These are phyloP conservation scores for Datisca glomerata DNA, from an alignment of 306 rosid species.

Conservation along the genomic window DNA sequence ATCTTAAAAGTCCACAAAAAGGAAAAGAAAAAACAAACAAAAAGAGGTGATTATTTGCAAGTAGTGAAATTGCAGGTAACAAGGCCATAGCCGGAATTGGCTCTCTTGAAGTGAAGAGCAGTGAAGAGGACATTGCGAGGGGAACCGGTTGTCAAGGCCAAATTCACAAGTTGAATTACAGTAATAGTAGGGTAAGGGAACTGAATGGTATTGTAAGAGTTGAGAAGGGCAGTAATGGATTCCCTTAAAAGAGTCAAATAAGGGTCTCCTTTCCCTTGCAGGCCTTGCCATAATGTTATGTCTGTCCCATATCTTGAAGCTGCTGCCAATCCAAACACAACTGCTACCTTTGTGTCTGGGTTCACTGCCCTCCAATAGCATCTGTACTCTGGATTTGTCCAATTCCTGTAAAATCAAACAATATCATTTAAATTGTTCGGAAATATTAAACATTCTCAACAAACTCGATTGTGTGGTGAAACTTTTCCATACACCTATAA, in stretches of 20 bases:
- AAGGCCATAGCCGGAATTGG: conserved; percentile 54
- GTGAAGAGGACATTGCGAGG: conserved; percentile 36
- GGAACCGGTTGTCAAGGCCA: conserved; percentile 67
- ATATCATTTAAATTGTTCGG: too few species aligned
- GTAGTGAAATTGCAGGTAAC: conserved; percentile 75
- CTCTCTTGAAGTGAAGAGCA: conserved; percentile 57
- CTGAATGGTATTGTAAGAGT: conserved; percentile 53
- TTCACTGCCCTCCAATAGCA: conserved; percentile 81
- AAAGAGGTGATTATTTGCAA: too few species aligned
- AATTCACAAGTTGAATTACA: conserved; percentile 39
- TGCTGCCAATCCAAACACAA: conserved; percentile 47
- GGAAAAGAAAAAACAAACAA: too few species aligned
- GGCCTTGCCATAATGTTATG: conserved; percentile 58
- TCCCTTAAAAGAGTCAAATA: conserved; percentile 71
- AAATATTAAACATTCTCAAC: too few species aligned
- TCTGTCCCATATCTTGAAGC: conserved; percentile 62
- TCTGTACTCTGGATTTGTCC: conserved; percentile 52
- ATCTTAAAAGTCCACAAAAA: too few species aligned
- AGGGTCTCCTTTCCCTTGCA: conserved; percentile 77
- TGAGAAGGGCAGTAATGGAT: conserved; percentile 60
- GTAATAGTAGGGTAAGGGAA: conserved; percentile 46
- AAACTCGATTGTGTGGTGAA: too few species aligned
- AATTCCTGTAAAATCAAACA: conserved; percentile 30
- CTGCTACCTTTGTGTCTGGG: conserved; percentile 58
- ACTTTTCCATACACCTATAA: too few species aligned